Evolutionary conservation across 225 moss, liverwort and hornwort genomes (phyloP), one percentile per base, ranked within the genome.

Genomic region (Climacium dendroides): DNA sequence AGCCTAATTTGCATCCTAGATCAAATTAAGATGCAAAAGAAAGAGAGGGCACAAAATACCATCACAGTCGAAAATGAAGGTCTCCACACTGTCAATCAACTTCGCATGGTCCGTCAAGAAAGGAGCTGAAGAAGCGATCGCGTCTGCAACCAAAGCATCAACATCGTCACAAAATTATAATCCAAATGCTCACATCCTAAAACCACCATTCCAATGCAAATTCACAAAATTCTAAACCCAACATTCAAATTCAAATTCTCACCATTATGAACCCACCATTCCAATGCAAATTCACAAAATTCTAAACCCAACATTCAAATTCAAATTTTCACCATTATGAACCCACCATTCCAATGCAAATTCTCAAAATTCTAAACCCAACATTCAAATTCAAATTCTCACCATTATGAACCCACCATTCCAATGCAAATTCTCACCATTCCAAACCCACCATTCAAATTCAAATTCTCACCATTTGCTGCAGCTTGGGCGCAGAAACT

Each of bases 11-110:
- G 26, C 34, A 50, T 35, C 84, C 14, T 28, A 60, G 11, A 34
- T 23, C 48, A 85, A 74, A 74, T 28, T 61, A n/a, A 28, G 48
- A 61, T 29, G n/a, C 48, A n/a, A 61, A 52, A 53, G 52, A 85
- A 60, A 76, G 86, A 87, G 79, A 71, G 43, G 74, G 32, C 62
- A 45, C 34, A 29, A 62, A 52, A 41, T 80, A 97, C 97, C 97
- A 85, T 97, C 97, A 72, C 97, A 97, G 85, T 97, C 97, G 55
- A 97, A 97, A 61, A 97, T 89, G 86, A 97, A 97, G 1, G 97
- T 97, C 91, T 97, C 94, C 55, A 97, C 97, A 52, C 93, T 94
- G 74, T 94, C 88, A 43, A 97, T 93, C 58, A 97, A 90, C 80
- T 93, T 86, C 20, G 93, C 90, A 83, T 94, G 94, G 89, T 97